These are phyloP conservation scores for Coemansia sp. DNA, from an alignment of 192 early-diverging fungal genomes.

Conservation along the genomic window DNA sequence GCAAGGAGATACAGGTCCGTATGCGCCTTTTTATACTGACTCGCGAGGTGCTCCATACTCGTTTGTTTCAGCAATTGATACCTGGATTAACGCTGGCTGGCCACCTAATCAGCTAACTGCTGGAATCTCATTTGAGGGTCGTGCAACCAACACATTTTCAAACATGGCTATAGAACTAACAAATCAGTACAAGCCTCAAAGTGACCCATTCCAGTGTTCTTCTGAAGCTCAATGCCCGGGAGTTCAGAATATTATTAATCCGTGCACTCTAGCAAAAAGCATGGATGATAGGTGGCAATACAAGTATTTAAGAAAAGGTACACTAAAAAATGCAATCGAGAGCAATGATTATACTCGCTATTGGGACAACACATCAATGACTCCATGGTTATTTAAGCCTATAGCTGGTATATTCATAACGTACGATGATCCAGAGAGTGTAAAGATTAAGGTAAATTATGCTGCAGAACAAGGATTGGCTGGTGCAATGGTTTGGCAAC, in stretches of 20 bases:
- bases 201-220: constrained; percentile 47
- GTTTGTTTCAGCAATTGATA: constrained; percentile 51
- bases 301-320: constrained; percentile 57
- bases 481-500: constrained; percentile 62
- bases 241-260: constrained; percentile 23
- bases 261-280: constrained; percentile 47
- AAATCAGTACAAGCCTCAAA: constrained; percentile 48
- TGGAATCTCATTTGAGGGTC: constrained; percentile 64
- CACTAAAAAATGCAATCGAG: constrained; percentile 36
- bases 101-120: constrained; percentile 59
- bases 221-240: constrained; percentile 17
- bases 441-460: constrained; percentile 60
- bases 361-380: constrained; percentile 61
- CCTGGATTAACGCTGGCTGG: constrained; percentile 58
- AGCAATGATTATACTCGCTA: constrained; percentile 60
- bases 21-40: constrained; percentile 57
- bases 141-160: constrained; percentile 33
- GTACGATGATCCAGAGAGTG: constrained; percentile 70
- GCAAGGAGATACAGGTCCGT: constrained; percentile 57
- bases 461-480: constrained; percentile 53
- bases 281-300: constrained; percentile 65
- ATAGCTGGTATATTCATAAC: constrained; percentile 62
- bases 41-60: constrained; percentile 30
- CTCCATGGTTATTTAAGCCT: constrained; percentile 60
- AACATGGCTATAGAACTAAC: constrained; percentile 53